Evolutionary conservation across 2,329 filamentous ascomycete genomes (phyloP), one percentile per base, ranked within the genome.

Genomic region (Fusarium compactum): DNA sequence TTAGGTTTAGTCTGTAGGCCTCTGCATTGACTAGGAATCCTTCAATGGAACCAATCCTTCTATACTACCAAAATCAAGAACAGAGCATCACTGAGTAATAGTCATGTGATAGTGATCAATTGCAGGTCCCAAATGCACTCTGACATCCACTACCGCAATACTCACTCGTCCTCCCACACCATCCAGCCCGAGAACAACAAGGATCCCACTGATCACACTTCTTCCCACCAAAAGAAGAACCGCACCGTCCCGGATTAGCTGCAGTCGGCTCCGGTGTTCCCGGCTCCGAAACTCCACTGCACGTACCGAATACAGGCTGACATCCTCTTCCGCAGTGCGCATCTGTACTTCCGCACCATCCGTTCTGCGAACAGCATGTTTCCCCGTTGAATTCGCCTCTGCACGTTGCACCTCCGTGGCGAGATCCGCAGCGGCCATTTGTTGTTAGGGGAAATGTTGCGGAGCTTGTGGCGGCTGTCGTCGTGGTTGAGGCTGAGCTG

Each of bases 111-210:
- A 38, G 34, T 15, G 34, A 38, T 24, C 16, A 61, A 53, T 43
- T 66, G 38, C 78, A 79, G 3, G 67, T 76, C 6, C 78, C 79
- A 48, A 70, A 80, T 12, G 51, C 71, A 10, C 73, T 62, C 68
- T 83, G 81, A 65, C 82, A 84, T 14, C 79, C 80, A 1, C 63
- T 72, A 29, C 75, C 75, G 69, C 82, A 84, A 63, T 84, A 80
- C 38, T 78, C 80, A n/a, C 74, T 74, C 3, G 78, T 79, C 22
- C 73, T 74, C 44, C 83, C 82, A 69, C 82, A 84, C 71, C 77
- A 80, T 16, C 78, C 77, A 18, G 51, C 53, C n/a, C 58, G 46
- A 2, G 77, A 79, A 52, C 78, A 79, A 62, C 78, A 79, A 71
- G 27, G 65, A 71, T 20, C 55, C 70, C 68, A 62, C 40, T 75